These are phyloP conservation scores for Pseudogymnoascus sp. DNA, from an alignment of 2,329 filamentous ascomycete species.

Conservation along the genomic window DNA sequence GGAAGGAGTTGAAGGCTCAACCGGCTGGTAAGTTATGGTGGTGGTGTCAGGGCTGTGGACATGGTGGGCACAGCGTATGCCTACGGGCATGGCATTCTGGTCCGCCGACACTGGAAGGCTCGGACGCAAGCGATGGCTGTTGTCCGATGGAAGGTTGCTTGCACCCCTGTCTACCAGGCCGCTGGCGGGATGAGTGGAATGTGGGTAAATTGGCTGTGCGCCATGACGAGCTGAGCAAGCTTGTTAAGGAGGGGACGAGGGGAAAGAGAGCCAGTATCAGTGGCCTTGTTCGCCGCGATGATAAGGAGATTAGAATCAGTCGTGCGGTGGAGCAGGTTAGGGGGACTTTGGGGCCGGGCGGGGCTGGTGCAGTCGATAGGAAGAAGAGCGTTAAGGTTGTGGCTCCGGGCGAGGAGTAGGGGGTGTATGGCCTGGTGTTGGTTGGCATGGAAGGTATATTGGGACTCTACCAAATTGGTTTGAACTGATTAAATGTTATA, in stretches of 20 bases:
- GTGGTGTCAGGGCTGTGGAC: conserved; percentile 55
- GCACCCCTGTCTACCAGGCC: conserved; percentile 54
- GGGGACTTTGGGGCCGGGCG: conserved; percentile 38
- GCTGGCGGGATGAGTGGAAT: conserved; percentile 42
- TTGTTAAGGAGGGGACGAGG: conserved; percentile 23
- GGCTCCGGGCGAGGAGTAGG: conserved; percentile 22
- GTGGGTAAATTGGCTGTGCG: conserved; percentile 19
- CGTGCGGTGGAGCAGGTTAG: conserved; percentile 53
- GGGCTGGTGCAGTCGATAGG: conserved; percentile 33
- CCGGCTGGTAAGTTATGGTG: conserved; percentile 41
- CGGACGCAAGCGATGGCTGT: conserved; percentile 44
- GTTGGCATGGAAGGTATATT: neutral
- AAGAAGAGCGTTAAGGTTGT: conserved; percentile 60
- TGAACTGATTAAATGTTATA: neutral
- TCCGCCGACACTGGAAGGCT: conserved; percentile 18
- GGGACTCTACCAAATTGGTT: neutral
- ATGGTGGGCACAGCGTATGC: conserved; percentile 56
- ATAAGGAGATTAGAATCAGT: conserved; percentile 50
- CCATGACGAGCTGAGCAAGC: conserved; percentile 33
- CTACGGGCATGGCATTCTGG: conserved; percentile 51
- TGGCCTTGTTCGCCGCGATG: conserved; percentile 39
- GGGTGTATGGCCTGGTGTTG: neutral
- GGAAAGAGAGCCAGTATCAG: conserved; percentile 12
- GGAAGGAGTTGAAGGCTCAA: conserved; percentile 3
- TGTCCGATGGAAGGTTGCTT: conserved; percentile 60